Base-by-base conservation (phyloP, 768 basidiomycete species). In the Mycena rosella region DNA sequence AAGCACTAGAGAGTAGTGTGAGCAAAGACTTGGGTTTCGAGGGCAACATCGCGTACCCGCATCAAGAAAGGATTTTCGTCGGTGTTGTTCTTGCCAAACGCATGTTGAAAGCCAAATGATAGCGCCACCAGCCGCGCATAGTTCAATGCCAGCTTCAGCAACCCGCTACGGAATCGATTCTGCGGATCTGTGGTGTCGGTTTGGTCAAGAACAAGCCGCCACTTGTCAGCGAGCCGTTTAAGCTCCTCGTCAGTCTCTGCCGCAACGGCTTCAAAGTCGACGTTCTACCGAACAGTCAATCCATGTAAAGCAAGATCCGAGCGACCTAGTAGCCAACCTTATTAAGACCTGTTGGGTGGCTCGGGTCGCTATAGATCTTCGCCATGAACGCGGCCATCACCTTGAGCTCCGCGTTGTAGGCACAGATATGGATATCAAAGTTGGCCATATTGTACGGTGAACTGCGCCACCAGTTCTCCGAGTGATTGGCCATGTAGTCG, bases 361-460 rank as follows among this genome's bases (percentile, higher is more conserved):
- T 80, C 7, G 91, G 91, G 76, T 94, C 86, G 72, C 87, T 93
- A 74, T 93, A 89, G 24, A 95, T 90, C 74, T 85, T 86, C 13
- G 81, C 81, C 65, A 85, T 76, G 73, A 94, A 95, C 18, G 76
- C 74, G 5, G 85, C 83, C 77, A 93, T 86, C 27, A 92, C 77
- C 73, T 88, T 86, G 70, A 95, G 78, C 75, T 93, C 92, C 5
- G 88, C 85, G 65, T 91, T 95, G 74, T 95, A 95, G 17, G 87
- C 89, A 73, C 88, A 92, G 42, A 90, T 80, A 60, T 96, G 94
- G 55, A 96, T 90, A 75, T 96, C 94, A 70, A 94, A 95, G 73
- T 90, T 82, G 52, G 82, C 79, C 78, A 93, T 81, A 73, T 93
- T 94, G 76, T 86, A 89, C 10, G 82, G 83, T 1, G 92, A 93